phyloP scores from a whole-genome alignment of 2,329 filamentous ascomycete genomes.

The Dactylellina haptotyla region DNA sequence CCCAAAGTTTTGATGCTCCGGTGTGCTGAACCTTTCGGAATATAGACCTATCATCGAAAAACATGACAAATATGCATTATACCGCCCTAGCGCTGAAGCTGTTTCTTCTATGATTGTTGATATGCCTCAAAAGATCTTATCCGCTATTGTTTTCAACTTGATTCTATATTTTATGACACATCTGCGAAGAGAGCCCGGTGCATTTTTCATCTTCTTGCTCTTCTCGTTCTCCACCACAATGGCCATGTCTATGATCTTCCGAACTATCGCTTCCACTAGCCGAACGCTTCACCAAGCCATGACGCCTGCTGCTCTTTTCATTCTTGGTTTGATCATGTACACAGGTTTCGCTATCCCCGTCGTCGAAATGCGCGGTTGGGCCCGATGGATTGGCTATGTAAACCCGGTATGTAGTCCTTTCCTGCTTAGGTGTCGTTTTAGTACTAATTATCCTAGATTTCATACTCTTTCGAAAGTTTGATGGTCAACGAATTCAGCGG shows the following conservation, averaged over 20 bases:
- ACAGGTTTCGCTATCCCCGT: slow-evolving; percentile 70
- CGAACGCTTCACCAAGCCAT: slow-evolving; percentile 73
- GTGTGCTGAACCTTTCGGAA: not conserved
- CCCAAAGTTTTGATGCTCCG: slow-evolving; percentile 38
- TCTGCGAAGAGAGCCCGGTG: slow-evolving; percentile 75
- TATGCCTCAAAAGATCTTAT: slow-evolving; percentile 82
- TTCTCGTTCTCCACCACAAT: slow-evolving; percentile 78
- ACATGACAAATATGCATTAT: slow-evolving; percentile 84
- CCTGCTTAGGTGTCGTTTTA: not conserved
- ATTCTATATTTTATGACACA: slow-evolving; percentile 88
- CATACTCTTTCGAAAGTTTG: slow-evolving; percentile 80
- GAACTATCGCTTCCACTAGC: slow-evolving; percentile 79
- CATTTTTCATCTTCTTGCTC: slow-evolving; percentile 87
- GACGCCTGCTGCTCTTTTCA: slow-evolving; percentile 70
- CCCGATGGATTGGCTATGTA: slow-evolving; percentile 83
- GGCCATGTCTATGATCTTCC: slow-evolving; percentile 85
- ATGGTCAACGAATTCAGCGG: slow-evolving; percentile 84
- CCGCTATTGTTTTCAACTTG: slow-evolving; percentile 79
- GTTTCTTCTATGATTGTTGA: slow-evolving; percentile 86
- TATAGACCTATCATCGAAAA: slow-evolving; percentile 82
- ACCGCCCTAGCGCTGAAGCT: slow-evolving; percentile 90
- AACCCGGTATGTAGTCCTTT: slow-evolving; percentile 70
- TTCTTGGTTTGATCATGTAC: slow-evolving; percentile 73
- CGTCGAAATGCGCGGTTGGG: slow-evolving; percentile 80
- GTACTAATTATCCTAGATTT: slow-evolving; percentile 37